Base-by-base conservation (phyloP, 106 monocot genomes). In the Dendrobium catenatum region DNA sequence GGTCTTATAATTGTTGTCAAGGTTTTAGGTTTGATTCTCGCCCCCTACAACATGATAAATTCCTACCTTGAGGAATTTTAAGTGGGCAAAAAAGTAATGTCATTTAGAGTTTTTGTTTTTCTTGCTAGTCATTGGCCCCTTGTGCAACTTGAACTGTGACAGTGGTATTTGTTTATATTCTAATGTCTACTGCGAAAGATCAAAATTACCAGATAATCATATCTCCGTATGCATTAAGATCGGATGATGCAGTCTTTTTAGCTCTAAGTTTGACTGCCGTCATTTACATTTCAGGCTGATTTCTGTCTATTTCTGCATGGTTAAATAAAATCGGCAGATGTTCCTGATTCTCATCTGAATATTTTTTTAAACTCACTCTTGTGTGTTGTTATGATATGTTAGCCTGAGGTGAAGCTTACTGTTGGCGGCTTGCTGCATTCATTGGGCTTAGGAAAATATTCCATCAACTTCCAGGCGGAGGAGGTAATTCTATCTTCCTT, bases 391-490 rank as follows among this genome's bases (percentile, higher is more conserved):
- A 81, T 77, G 2, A 81, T 85, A 82, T 88, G 37, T 37, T 37
- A 99, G 99, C 0, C 84, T 66, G 95, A 91, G 40, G 89, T 90
- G 76, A 85, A 79, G 17, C 76, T 70, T 55, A 89, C 88, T 78
- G 93, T 99, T 79, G 31, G 86, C 83, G 67, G 81, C 33, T 85
- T 99, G 48, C 83, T 99, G 22, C 83, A 83, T 80, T 85, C 89
- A 56, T 77, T 99, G 66, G 99, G 91, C 24, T 80, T 99, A 70
- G 93, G 86, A 59, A 99, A 93, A 84, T 99, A 95, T 86, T 82
- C 84, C 22, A 86, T 99, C 80, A 48, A 89, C 77, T 99, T 99
- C 80, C 95, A 95, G 87, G 99, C 91, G 59, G 99, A 99, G 77
- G 99, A 99, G 89, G 99, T 99, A 86, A 74, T 29, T 68, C 37